Percentiles rank a stretch among this genome's conserved stretches.
Evolutionary conservation across 129 eudicot genomes (phyloP).

Genomic region (Smallanthus sonchifolius): DNA sequence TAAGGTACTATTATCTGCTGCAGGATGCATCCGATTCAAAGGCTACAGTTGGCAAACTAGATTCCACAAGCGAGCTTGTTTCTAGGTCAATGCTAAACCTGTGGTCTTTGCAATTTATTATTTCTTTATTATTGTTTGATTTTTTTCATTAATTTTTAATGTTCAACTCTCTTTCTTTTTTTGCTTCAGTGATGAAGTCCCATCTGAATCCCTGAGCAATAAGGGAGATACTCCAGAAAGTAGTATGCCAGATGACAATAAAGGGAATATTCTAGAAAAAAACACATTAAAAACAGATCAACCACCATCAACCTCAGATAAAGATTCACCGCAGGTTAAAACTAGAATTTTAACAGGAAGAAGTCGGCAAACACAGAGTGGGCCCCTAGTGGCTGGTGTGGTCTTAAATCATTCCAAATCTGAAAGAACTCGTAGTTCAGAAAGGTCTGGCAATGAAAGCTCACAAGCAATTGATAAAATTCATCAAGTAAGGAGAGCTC

Average conservation of each 20-base stretch:
- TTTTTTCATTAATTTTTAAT: background rate
- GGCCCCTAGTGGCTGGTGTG: constrained; percentile 77
- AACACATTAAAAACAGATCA: constrained; percentile 41
- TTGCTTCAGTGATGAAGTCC: constrained; percentile 30
- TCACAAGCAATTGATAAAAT: constrained; percentile 60
- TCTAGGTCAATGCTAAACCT: constrained; percentile 43
- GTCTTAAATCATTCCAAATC: constrained; percentile 56
- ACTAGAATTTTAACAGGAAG: constrained; percentile 39
- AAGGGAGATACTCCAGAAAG: constrained; percentile 39
- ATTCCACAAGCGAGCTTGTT: constrained; percentile 38
- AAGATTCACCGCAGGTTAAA: constrained; percentile 52
- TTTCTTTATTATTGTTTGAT: background rate
- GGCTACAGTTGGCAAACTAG: constrained; percentile 33
- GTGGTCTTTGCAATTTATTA: background rate
- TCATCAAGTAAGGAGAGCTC: constrained; percentile 57
- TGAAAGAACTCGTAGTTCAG: constrained; percentile 55
- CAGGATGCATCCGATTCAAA: constrained; percentile 54
- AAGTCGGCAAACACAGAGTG: constrained; percentile 80
- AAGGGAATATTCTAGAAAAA: constrained; percentile 32
- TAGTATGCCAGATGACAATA: constrained; percentile 34
- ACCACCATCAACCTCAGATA: constrained; percentile 49
- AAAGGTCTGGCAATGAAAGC: constrained; percentile 69
- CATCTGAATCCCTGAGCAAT: constrained; percentile 36
- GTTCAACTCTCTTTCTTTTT: background rate
- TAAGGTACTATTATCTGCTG: constrained; percentile 13